Evolutionary conservation across 2,329 filamentous ascomycete genomes (phyloP).

Genomic region (Capronia epimyces): DNA sequence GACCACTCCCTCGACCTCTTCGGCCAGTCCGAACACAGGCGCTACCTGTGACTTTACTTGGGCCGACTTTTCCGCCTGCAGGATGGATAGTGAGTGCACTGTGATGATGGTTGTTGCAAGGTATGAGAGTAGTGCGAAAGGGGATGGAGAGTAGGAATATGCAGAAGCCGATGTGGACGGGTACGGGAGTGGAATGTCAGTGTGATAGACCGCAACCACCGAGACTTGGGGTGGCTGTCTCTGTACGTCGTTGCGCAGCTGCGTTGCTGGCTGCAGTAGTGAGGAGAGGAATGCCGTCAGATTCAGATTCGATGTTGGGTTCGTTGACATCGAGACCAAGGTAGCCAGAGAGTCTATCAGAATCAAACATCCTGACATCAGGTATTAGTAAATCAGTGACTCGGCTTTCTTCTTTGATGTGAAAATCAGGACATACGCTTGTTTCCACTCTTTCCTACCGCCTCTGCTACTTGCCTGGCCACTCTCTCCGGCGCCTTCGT

Average conservation of each 20-base stretch:
- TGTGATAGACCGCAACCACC: slow-evolving; percentile 74
- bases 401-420: not conserved
- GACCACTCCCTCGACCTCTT: slow-evolving; percentile 72
- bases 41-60: slow-evolving; percentile 67
- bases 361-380: slow-evolving; percentile 16
- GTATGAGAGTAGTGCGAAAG: slow-evolving; percentile 69
- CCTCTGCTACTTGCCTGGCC: slow-evolving; percentile 53
- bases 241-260: slow-evolving; percentile 25
- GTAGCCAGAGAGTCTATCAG: slow-evolving; percentile 24
- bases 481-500: slow-evolving; percentile 52
- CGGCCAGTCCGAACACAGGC: slow-evolving; percentile 71
- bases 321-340: slow-evolving; percentile 16
- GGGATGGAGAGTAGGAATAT: slow-evolving; percentile 53
- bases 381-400: not conserved
- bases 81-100: slow-evolving; percentile 66
- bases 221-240: slow-evolving; percentile 48
- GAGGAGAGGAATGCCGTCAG: slow-evolving; percentile 66
- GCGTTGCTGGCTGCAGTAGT: slow-evolving; percentile 52
- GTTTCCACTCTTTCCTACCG: slow-evolving; percentile 25
- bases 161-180: slow-evolving; percentile 25
- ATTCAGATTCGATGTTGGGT: slow-evolving; percentile 37
- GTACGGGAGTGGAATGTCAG: slow-evolving; percentile 60
- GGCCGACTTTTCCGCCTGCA: slow-evolving; percentile 68
- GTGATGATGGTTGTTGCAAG: slow-evolving; percentile 83
- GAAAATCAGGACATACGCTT: slow-evolving; percentile 15